Percentiles rank a stretch among this genome's conserved stretches.
phyloP scores from a whole-genome alignment of 257 asterid species.

The Ligustrum vulgare region DNA sequence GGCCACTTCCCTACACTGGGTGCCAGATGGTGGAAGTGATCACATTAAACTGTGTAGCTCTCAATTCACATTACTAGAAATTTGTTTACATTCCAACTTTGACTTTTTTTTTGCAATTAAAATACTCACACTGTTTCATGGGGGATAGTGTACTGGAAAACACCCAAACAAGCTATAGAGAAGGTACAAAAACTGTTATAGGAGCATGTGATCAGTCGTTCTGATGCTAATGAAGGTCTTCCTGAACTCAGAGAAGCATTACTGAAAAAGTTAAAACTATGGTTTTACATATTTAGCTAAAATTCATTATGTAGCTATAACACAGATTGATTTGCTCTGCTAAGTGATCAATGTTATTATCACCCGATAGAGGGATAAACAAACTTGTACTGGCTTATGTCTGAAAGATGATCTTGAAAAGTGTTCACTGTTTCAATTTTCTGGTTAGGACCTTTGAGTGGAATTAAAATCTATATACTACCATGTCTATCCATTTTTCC shows the following conservation, averaged over 20 bases:
- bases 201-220: slow-evolving; percentile 86
- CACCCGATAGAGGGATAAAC: background rate
- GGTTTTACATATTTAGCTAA: slow-evolving; percentile 8
- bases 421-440: too few species aligned
- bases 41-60: background rate
- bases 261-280: slow-evolving; percentile 58
- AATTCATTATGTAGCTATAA: slow-evolving; percentile 3
- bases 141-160: slow-evolving; percentile 98
- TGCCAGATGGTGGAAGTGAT: slow-evolving; percentile 71
- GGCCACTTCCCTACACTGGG: slow-evolving; percentile 78
- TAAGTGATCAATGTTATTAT: slow-evolving; percentile 9
- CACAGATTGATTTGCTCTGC: background rate
- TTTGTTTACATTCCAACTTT: background rate
- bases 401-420: background rate
- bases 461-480: too few species aligned
- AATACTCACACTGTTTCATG: slow-evolving; percentile 24
- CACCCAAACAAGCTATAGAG: slow-evolving; percentile 79
- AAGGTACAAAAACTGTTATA: slow-evolving; percentile 69
- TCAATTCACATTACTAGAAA: background rate
- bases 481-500: background rate
- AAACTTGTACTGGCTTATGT: background rate
- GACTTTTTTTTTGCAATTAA: background rate
- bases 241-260: slow-evolving; percentile 88
- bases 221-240: slow-evolving; percentile 94
- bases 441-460: too few species aligned